A percentile compares a stretch with the other conserved stretches of the same genome.
phyloP scores from a whole-genome alignment of 2,329 filamentous ascomycete species.

The Colletotrichum lindemuthianum region DNA sequence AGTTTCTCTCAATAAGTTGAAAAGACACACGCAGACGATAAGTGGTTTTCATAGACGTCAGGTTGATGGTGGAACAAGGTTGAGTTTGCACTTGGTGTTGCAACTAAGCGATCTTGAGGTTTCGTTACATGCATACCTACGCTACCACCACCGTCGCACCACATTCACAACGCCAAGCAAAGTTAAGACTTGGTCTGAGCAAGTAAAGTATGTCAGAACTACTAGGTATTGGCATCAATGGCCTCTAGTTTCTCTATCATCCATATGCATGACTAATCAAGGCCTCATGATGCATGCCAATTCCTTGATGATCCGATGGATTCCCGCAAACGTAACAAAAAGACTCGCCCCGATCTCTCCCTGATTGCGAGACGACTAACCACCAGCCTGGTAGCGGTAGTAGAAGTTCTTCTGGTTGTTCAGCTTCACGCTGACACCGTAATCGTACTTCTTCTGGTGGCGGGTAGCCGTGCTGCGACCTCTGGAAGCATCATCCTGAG shows the following conservation, averaged over 20 bases:
- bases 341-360: slow-evolving; percentile 12
- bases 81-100: slow-evolving; percentile 15
- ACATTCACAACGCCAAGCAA: not conserved
- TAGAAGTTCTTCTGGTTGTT: slow-evolving; percentile 78
- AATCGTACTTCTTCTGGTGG: slow-evolving; percentile 70
- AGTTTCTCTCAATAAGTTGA: too few relatives aligned
- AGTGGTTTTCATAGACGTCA: too few relatives aligned
- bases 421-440: slow-evolving; percentile 78
- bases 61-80: not conserved
- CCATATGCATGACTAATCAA: slow-evolving; percentile 24
- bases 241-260: slow-evolving; percentile 32
- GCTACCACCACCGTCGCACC: not conserved
- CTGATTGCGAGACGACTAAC: slow-evolving; percentile 44
- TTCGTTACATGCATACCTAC: slow-evolving; percentile 2
- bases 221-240: not conserved
- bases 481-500: slow-evolving; percentile 73
- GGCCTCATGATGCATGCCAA: slow-evolving; percentile 27
- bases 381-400: slow-evolving; percentile 59
- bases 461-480: slow-evolving; percentile 73
- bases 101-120: not conserved
- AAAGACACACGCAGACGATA: too few relatives aligned
- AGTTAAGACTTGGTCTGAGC: not conserved
- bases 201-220: not conserved
- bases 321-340: slow-evolving; percentile 11
- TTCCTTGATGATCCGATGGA: slow-evolving; percentile 10